Evolutionary conservation across 495 filamentous ascomycete genomes (phyloP).

Genomic region (Talaromyces wortmannii): DNA sequence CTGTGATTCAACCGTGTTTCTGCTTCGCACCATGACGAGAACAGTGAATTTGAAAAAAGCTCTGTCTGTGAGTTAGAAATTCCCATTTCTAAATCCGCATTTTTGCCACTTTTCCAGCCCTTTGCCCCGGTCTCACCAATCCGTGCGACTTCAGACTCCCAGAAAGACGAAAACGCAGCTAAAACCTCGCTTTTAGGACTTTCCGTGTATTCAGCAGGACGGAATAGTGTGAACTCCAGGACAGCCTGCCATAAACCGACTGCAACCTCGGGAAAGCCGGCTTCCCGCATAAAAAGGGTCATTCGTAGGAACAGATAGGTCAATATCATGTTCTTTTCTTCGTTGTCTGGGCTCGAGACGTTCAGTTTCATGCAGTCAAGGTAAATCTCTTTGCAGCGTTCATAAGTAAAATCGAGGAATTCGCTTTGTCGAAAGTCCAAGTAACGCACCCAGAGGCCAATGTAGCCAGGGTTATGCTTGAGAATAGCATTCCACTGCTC

Average conservation of each 20-base stretch:
- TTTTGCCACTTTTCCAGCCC: slow-evolving; percentile 53
- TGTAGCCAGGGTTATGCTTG: slow-evolving; percentile 47
- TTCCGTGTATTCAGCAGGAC: slow-evolving; percentile 22
- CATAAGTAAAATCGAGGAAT: slow-evolving; percentile 61
- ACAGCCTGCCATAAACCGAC: slow-evolving; percentile 77
- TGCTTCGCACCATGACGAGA: slow-evolving; percentile 51
- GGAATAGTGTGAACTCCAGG: slow-evolving; percentile 66
- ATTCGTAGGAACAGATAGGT: slow-evolving; percentile 69
- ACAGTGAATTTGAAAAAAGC: slow-evolving; percentile 19
- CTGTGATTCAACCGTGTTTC: slow-evolving; percentile 45
- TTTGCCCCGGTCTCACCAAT: slow-evolving; percentile 67
- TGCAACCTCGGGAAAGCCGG: slow-evolving; percentile 74
- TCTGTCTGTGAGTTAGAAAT: slow-evolving; percentile 18
- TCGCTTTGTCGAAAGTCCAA: slow-evolving; percentile 69
- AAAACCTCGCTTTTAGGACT: slow-evolving; percentile 13
- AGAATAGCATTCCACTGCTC: slow-evolving; percentile 59
- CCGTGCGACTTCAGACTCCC: slow-evolving; percentile 78
- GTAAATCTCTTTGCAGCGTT: slow-evolving; percentile 51
- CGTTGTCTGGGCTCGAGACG: slow-evolving; percentile 13
- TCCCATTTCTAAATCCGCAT: slow-evolving; percentile 3
- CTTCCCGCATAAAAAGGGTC: slow-evolving; percentile 67
- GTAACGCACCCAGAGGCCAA: slow-evolving; percentile 66
- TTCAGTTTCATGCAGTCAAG: slow-evolving; percentile 48
- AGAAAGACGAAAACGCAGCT: slow-evolving; percentile 62
- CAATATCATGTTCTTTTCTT: slow-evolving; percentile 38